Evolutionary conservation across 352 stramenopile genomes (phyloP), one percentile per base, ranked within the genome.

Genomic region (Pythium scleroteichum): DNA sequence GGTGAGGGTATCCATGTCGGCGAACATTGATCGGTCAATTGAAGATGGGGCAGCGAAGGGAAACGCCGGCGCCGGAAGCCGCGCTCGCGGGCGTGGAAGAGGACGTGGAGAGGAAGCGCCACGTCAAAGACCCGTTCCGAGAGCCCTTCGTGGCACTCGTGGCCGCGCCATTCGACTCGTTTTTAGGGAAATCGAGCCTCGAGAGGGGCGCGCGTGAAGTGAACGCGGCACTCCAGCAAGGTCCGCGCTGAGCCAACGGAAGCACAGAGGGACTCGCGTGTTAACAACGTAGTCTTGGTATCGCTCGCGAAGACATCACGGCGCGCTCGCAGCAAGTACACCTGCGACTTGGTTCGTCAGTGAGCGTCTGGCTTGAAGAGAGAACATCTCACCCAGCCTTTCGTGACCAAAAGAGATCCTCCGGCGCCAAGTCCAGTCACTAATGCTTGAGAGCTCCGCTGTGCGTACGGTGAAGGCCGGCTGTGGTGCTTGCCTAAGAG

Each of bases 41-140:
- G n/a, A 62, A 45, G 16, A 68, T 67, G 59, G 52, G 42, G 46
- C 59, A 55, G 23, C 55, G 13, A 71, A 62, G 32, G 60, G 60
- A 55, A 66, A 66, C 42, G 33, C 58, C n/a, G 2, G 54, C 45
- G 29, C 57, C 40, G 17, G 51, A 29, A 35, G 4, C n/a, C 22
- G 35, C 60, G 46, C 22, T 53, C 4, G 62, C 46, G 42, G 57
- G 41, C 29, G 61, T 76, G 24, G 69, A 80, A 32, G 69, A 73
- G 19, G 72, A 78, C 51, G 52, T 78, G 10, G 66, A 80, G 62
- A 73, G 71, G 66, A 64, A 65, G 51, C 66, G 63, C n/a, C 66
- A 76, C 46, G 26, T 74, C 26, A 75, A 67, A 41, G 50, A 78
- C 45, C 66, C 69, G 29, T 80, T 78, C 57, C 41, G 64, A 48